Base-by-base conservation (phyloP, 2,329 filamentous ascomycete species). In the Ceratocystiopsis brevicomis region DNA sequence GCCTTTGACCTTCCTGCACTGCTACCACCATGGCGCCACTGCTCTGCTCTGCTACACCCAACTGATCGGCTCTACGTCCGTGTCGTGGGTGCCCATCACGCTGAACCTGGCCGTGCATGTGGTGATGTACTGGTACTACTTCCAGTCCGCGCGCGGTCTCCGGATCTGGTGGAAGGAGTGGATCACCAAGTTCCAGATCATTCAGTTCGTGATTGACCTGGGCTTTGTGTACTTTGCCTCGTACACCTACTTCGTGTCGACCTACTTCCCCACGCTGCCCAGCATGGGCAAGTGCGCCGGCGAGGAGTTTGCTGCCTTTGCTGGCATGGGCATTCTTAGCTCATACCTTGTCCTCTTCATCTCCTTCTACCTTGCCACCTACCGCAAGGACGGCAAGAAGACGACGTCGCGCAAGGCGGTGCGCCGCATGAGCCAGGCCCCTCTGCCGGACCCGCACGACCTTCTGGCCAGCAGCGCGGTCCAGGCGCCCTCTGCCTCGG, bases 61-160 rank as follows among this genome's bases (percentile, higher is more conserved):
- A 68, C 76, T 96, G 52, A 80, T 94, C 56, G 88, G 88, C 53
- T 76, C 83, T 57, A 96, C 88, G 39, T 74, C 88, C 38, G 88
- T 96, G 45, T 93, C 87, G 48, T 96, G 88, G 88, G 84, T 94
- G 44, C 78, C 81, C 49, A 96, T 96, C 60, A 80, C 76, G 43
- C 76, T 96, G 54, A 96, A 96, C 73, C 67, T 96, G 57, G 76
- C 76, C 50, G 88, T 96, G 44, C 88, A 96, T 66, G 88, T 96
- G 46, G 82, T 95, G 59, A 96, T 96, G 88, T 96, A 96, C 79
- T 95, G 87, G 87, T 96, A 96, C 78, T 96, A 96, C 76, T 96
- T 96, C 79, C 88, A 96, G 73, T 88, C 84, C 58, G 87, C 88
- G 44, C 86, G 88, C 54, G 90, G 90, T 53, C 76, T 96, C 62